A percentile compares a stretch with the other conserved stretches of the same genome.
phyloP scores from a whole-genome alignment of 2,329 filamentous ascomycete genomes.

The Fusarium subglutinans region DNA sequence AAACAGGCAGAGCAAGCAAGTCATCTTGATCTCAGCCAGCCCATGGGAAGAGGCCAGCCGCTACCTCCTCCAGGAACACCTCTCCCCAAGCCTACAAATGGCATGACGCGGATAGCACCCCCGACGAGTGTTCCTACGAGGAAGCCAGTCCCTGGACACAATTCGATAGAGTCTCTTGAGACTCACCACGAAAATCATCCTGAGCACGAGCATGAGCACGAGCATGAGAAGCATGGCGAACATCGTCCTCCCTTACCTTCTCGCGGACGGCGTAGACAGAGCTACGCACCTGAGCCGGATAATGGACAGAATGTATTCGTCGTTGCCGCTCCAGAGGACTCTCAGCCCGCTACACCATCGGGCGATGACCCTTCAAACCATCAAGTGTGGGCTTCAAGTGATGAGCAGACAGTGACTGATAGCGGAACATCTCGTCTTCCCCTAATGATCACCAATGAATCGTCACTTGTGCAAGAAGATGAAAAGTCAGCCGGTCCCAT shows the following conservation, averaged over 20 bases:
- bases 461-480: constrained; percentile 20
- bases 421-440: constrained; percentile 27
- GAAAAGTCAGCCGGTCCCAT: constrained; percentile 2
- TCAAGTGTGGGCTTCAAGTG: constrained; percentile 29
- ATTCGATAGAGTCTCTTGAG: constrained; percentile 35
- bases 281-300: constrained; percentile 48
- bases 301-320: constrained; percentile 67
- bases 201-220: constrained; percentile 27
- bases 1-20: constrained; percentile 45
- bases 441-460: constrained; percentile 7
- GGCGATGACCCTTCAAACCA: constrained; percentile 46
- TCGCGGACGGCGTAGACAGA: constrained; percentile 50
- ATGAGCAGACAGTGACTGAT: constrained; percentile 22
- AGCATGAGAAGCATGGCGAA: constrained; percentile 21
- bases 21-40: constrained; percentile 64
- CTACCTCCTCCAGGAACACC: constrained; percentile 84
- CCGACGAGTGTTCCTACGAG: constrained; percentile 68
- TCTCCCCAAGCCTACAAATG: constrained; percentile 72
- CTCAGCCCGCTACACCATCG: constrained; percentile 63
- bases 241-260: constrained; percentile 46
- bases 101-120: constrained; percentile 63
- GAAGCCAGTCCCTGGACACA: constrained; percentile 63
- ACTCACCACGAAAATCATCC: constrained; percentile 44
- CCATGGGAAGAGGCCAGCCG: constrained; percentile 84
- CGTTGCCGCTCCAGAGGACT: constrained; percentile 72